These are phyloP conservation scores for Naganishia albida DNA, from an alignment of 1,284 basidiomycete species.

Conservation along the genomic window DNA sequence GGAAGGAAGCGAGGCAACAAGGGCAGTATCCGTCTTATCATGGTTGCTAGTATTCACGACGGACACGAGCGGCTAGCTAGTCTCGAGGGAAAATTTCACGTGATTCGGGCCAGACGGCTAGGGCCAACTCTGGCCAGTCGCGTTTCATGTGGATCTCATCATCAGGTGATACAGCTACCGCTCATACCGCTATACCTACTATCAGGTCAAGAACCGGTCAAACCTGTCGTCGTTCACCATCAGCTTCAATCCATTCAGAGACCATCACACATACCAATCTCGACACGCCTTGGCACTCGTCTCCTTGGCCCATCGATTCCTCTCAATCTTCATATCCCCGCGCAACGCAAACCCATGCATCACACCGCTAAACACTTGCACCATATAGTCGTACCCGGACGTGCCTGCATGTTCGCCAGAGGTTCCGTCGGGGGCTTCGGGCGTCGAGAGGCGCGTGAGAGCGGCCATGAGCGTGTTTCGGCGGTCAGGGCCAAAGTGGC, in stretches of 20 bases:
- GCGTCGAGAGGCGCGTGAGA: conserved; percentile 31
- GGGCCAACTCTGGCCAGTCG: conserved; percentile 1
- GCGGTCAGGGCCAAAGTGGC: conserved; percentile 34
- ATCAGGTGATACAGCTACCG: too few relatives aligned
- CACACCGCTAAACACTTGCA: conserved; percentile 33
- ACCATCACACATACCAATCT: conserved; percentile 27
- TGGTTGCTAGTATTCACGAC: not conserved
- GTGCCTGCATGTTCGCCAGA: conserved; percentile 27
- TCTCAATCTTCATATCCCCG: conserved; percentile 29
- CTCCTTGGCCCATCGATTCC: conserved; percentile 33
- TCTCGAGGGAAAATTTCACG: not conserved
- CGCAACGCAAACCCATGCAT: conserved; percentile 34
- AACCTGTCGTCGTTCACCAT: too few relatives aligned
- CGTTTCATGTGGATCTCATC: too few relatives aligned
- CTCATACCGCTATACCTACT: not conserved
- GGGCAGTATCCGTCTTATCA: not conserved
- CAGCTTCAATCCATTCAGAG: not conserved
- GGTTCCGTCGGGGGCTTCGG: conserved; percentile 32
- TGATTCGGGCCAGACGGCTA: conserved; percentile 7
- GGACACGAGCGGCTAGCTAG: not conserved
- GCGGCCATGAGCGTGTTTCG: conserved; percentile 28
- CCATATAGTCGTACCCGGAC: conserved; percentile 34
- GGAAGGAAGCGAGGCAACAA: not conserved
- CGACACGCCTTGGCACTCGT: conserved; percentile 17
- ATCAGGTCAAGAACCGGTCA: too few relatives aligned